Evolutionary conservation across 495 filamentous ascomycete species (phyloP).

Genomic region (Penicillium bovifimosum): DNA sequence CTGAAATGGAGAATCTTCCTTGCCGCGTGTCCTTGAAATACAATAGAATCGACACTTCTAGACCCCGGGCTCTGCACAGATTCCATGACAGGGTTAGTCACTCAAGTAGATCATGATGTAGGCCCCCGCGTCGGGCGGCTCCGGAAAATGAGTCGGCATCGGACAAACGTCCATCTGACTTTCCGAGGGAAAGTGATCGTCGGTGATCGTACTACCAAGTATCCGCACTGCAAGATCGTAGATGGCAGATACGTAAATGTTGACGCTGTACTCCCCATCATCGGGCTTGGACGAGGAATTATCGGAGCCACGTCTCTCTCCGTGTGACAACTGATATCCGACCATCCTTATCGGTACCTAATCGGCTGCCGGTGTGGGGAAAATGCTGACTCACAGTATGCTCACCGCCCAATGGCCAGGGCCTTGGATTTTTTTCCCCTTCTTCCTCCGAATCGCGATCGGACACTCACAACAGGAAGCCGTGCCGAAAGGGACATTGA

Average conservation of each 20-base stretch:
- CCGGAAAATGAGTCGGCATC: slow-evolving; percentile 4
- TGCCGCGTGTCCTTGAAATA: background rate
- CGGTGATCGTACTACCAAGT: background rate
- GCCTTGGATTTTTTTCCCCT: slow-evolving; percentile 11
- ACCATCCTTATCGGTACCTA: slow-evolving; percentile 1
- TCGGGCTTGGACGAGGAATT: background rate
- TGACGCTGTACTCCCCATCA: background rate
- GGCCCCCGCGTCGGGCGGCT: slow-evolving; percentile 4
- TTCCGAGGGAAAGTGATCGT: slow-evolving; percentile 18
- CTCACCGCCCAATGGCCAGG: slow-evolving; percentile 20
- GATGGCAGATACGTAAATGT: background rate
- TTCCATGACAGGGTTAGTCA: background rate
- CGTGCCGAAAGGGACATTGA: slow-evolving; percentile 1
- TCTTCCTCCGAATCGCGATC: slow-evolving; percentile 3
- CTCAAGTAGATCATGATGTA: background rate
- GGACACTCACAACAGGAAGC: background rate
- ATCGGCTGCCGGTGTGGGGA: slow-evolving; percentile 9
- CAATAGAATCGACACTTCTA: background rate
- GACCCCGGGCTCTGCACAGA: background rate
- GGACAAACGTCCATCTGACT: slow-evolving; percentile 9
- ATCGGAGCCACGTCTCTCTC: slow-evolving; percentile 6
- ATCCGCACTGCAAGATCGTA: background rate
- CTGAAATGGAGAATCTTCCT: slow-evolving; percentile 3
- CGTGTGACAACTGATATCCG: slow-evolving; percentile 4
- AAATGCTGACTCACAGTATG: slow-evolving; percentile 19